These are phyloP conservation scores for Saururus chinensis DNA, from an alignment of 164 flowering plant species.

Conservation along the genomic window DNA sequence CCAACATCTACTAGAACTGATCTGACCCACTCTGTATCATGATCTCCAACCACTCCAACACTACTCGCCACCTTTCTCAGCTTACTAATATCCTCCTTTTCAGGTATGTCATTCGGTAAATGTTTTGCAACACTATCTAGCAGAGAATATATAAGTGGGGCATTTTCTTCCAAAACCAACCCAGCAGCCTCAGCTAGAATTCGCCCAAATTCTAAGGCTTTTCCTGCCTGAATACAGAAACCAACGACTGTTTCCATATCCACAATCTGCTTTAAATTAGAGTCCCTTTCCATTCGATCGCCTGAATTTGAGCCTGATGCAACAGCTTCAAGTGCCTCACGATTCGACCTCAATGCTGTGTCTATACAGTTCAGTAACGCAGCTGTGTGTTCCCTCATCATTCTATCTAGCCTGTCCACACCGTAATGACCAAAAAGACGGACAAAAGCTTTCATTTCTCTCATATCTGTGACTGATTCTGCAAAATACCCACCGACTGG, in stretches of 20 bases:
- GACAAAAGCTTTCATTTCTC: constrained; percentile 73
- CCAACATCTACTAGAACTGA: constrained; percentile 74
- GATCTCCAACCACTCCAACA: constrained; percentile 48
- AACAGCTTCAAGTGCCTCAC: constrained; percentile 75
- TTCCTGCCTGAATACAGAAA: constrained; percentile 94
- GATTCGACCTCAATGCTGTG: constrained; percentile 78
- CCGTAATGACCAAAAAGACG: constrained; percentile 97
- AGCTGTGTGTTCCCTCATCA: constrained; percentile 90
- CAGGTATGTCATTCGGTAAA: constrained; percentile 76
- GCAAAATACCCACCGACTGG: constrained; percentile 97
- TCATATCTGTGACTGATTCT: constrained; percentile 76
- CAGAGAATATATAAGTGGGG: constrained; percentile 71
- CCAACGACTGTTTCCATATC: constrained; percentile 85
- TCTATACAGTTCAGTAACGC: constrained; percentile 91
- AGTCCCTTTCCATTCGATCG: constrained; percentile 66
- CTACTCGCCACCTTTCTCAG: constrained; percentile 65
- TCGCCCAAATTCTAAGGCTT: constrained; percentile 73
- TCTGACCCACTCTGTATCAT: constrained; percentile 84
- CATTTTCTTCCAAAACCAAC: constrained; percentile 73
- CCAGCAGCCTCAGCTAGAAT: constrained; percentile 84
- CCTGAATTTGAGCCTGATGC: constrained; percentile 72
- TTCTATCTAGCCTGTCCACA: constrained; percentile 71
- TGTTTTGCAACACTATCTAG: constrained; percentile 56
- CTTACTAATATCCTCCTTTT: constrained; percentile 69
- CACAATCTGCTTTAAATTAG: constrained; percentile 60